Evolutionary conservation across 2,329 filamentous ascomycete genomes (phyloP).

Genomic region (Septoria petroselini): DNA sequence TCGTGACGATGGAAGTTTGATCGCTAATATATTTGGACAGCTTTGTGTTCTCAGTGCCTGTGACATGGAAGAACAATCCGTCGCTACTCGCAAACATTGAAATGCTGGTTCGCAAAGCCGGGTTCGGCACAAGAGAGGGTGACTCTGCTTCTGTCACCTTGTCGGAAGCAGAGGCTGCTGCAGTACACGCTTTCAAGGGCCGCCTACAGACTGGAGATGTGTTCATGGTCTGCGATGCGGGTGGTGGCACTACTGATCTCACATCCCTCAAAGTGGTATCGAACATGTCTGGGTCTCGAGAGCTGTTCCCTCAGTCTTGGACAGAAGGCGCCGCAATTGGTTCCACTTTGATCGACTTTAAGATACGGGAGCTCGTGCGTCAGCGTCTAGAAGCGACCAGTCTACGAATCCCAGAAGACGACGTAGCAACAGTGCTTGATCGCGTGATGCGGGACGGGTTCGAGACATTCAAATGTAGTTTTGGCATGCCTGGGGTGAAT

Average conservation of each 20-base stretch:
- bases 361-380: conserved; percentile 31
- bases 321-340: conserved; percentile 40
- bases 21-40: too few species aligned
- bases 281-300: not conserved
- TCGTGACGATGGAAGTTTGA: too few species aligned
- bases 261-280: conserved; percentile 39
- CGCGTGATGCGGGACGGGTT: conserved; percentile 44
- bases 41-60: too few species aligned
- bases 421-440: conserved; percentile 5
- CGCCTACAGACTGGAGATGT: too few species aligned
- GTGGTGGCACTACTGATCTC: conserved; percentile 50
- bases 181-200: too few species aligned
- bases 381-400: not conserved
- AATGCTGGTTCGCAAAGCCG: conserved; percentile 1
- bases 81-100: conserved; percentile 5
- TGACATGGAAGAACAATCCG: too few species aligned
- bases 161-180: conserved; percentile 55
- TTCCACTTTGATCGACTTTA: conserved; percentile 42
- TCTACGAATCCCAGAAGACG: not conserved
- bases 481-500: too few species aligned
- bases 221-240: too few species aligned
- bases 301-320: conserved; percentile 12
- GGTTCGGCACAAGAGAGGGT: conserved; percentile 1
- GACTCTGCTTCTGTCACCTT: conserved; percentile 41
- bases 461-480: conserved; percentile 43